phyloP scores from a whole-genome alignment of 495 filamentous ascomycete species.

The Xylaria grammica region DNA sequence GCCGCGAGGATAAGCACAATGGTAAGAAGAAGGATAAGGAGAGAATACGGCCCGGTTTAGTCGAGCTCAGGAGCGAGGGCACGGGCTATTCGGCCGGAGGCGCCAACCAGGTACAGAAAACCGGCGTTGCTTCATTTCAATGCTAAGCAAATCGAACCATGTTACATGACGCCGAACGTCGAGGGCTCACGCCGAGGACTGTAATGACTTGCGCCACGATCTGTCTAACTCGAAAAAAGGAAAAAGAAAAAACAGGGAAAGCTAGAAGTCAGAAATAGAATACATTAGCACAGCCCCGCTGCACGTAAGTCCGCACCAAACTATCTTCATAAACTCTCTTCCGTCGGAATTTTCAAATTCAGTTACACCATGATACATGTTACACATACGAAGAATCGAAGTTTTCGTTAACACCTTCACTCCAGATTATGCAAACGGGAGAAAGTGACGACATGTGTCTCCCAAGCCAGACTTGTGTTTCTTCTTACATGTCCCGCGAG shows the following conservation, averaged over 20 bases:
- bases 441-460: background rate
- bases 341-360: background rate
- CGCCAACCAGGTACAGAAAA: slow-evolving; percentile 78
- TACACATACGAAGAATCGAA: background rate
- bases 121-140: slow-evolving; percentile 77
- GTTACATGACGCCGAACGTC: slow-evolving; percentile 23
- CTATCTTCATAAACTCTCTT: background rate
- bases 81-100: slow-evolving; percentile 93
- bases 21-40: slow-evolving; percentile 62
- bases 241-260: background rate
- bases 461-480: background rate
- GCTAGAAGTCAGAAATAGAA: background rate
- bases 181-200: background rate
- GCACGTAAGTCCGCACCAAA: slow-evolving; percentile 11
- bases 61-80: slow-evolving; percentile 85
- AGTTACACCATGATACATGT: slow-evolving; percentile 5
- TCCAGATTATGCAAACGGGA: background rate
- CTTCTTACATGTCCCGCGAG: background rate
- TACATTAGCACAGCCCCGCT: slow-evolving; percentile 5
- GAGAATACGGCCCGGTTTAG: slow-evolving; percentile 72
- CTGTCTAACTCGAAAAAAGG: background rate
- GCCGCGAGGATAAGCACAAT: slow-evolving; percentile 38
- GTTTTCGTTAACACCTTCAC: background rate
- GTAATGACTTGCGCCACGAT: background rate
- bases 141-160: slow-evolving; percentile 53